phyloP scores from a whole-genome alignment of 768 basidiomycete species.

The Leccinum uliginosum region DNA sequence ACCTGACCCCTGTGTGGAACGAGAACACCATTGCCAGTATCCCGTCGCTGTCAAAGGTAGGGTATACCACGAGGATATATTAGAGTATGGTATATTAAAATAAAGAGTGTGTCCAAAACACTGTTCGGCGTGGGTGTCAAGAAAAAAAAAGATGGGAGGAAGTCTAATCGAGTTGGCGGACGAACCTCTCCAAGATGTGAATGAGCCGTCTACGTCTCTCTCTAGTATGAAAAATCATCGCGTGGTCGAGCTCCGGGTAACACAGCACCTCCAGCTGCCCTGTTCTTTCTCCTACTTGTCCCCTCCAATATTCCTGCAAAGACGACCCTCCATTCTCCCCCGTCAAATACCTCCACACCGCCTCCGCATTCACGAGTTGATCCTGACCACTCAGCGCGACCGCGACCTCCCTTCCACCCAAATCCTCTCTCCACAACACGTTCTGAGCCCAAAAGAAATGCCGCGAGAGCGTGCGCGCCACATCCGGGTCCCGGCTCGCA shows the following conservation, averaged over 20 bases:
- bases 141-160: background rate
- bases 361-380: slow-evolving; percentile 39
- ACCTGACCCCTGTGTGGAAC: background rate
- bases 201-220: slow-evolving; percentile 28
- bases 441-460: slow-evolving; percentile 68
- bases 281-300: background rate
- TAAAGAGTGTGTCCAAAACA: background rate
- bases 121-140: background rate
- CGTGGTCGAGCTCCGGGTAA: slow-evolving; percentile 37
- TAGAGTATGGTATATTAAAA: too few relatives aligned
- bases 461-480: slow-evolving; percentile 52
- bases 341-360: slow-evolving; percentile 39
- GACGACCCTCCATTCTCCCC: slow-evolving; percentile 16
- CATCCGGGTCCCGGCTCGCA: slow-evolving; percentile 57
- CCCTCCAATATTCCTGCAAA: slow-evolving; percentile 23
- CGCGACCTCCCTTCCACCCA: slow-evolving; percentile 30
- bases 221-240: slow-evolving; percentile 35
- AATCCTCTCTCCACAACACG: slow-evolving; percentile 55
- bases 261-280: slow-evolving; percentile 37
- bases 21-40: background rate
- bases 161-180: slow-evolving; percentile 5
- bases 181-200: slow-evolving; percentile 30
- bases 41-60: background rate
- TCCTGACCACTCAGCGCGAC: slow-evolving; percentile 39
- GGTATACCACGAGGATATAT: background rate